Conservation (phyloP, 441 rosid genomes). For the Populus hybrid region DNA sequence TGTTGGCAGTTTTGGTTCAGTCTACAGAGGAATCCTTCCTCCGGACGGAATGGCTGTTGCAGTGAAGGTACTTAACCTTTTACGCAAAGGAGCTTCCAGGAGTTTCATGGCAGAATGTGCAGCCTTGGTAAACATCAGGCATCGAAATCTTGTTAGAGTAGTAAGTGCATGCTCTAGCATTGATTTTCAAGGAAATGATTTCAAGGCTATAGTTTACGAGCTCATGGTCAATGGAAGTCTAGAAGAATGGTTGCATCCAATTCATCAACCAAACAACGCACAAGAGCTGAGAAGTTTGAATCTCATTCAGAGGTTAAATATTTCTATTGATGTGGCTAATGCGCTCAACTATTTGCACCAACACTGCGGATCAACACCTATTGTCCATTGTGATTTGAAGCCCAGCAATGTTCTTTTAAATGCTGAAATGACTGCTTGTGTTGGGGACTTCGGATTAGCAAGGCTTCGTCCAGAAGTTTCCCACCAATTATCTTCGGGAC, state of each 20-base stretch:
- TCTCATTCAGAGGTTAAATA: not conserved
- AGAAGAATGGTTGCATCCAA: constrained; percentile 28
- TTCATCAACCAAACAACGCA: not conserved
- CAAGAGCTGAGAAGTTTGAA: not conserved
- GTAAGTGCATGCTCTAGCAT: too few species aligned
- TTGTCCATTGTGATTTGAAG: not conserved
- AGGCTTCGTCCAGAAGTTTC: not conserved
- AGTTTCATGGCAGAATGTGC: too few species aligned
- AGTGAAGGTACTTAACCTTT: too few species aligned
- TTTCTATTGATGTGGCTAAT: constrained; percentile 1
- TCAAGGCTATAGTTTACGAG: too few species aligned
- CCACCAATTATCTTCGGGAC: not conserved
- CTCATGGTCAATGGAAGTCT: not conserved
- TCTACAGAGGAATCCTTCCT: too few species aligned
- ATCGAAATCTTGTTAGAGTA: too few species aligned
- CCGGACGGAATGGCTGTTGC: too few species aligned
- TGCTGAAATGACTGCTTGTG: not conserved
- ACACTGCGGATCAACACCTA: not conserved
- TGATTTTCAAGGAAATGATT: too few species aligned
- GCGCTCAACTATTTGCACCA: not conserved
- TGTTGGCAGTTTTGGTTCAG: too few species aligned
- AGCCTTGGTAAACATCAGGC: too few species aligned
- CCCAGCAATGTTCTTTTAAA: not conserved
- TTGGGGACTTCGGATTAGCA: constrained; percentile 11
- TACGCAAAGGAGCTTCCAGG: too few species aligned